These are phyloP conservation scores for cucumber (Cucumis sativus) DNA, from an alignment of 306 rosid genomes.

Conservation along the genomic window Cucumber_9930_V3 NC_026655.2:23281001-23281500, in stretches of 20 bases:
- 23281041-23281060: slow-evolving; percentile 14
- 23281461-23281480: too few species aligned
- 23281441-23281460: neutral
- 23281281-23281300: neutral
- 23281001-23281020: slow-evolving; percentile 82
- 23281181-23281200: neutral
- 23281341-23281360: neutral
- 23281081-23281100: neutral
- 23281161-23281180: neutral
- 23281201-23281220: neutral
- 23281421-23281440: neutral
- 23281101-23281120: neutral
- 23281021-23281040: slow-evolving; percentile 99
- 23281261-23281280: neutral
- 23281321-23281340: neutral
- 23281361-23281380: neutral
- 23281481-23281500: neutral
- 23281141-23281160: neutral
- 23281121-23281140: neutral
- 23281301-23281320: neutral
- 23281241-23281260: neutral
- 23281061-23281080: neutral
- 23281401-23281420: too few species aligned
- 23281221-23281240: neutral
- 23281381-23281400: neutral